Percentiles rank a stretch among this genome's conserved stretches.
Evolutionary conservation across 495 filamentous ascomycete genomes (phyloP).

Genomic region (Annulohypoxylon moriforme): DNA sequence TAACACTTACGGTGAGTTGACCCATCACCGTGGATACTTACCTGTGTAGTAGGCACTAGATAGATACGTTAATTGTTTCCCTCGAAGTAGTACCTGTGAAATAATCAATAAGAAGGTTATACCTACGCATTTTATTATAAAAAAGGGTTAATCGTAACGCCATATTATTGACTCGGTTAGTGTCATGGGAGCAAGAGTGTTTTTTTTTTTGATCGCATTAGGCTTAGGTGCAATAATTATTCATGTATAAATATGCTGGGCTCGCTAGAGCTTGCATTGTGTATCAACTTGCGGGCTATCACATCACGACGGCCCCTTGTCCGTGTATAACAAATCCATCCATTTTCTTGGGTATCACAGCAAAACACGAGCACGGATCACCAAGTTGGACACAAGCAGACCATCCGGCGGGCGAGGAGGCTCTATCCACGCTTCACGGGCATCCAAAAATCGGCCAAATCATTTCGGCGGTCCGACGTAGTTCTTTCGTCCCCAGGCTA

Average conservation of each 20-base stretch:
- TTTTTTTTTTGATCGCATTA: neutral
- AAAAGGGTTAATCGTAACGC: neutral
- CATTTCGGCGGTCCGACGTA: slow-evolving; percentile 73
- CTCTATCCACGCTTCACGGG: slow-evolving; percentile 7
- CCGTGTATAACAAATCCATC: slow-evolving; percentile 14
- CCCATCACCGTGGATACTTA: neutral
- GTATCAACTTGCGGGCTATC: slow-evolving; percentile 25
- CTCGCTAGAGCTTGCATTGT: slow-evolving; percentile 14
- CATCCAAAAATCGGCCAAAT: slow-evolving; percentile 13
- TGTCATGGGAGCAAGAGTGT: neutral
- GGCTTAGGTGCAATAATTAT: slow-evolving; percentile 1
- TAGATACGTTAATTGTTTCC: slow-evolving; percentile 19
- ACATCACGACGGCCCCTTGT: slow-evolving; percentile 5
- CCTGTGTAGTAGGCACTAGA: too few species aligned
- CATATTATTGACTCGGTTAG: neutral
- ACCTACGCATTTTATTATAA: too few species aligned
- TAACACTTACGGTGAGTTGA: slow-evolving; percentile 52
- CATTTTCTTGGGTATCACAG: slow-evolving; percentile 29
- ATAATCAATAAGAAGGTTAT: neutral
- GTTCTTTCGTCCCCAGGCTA: slow-evolving; percentile 70
- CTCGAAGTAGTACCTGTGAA: slow-evolving; percentile 41
- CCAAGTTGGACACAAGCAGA: neutral
- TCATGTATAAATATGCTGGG: slow-evolving; percentile 16
- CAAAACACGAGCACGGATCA: slow-evolving; percentile 7
- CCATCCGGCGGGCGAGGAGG: neutral